phyloP scores from a whole-genome alignment of 345 rosid genomes.

The Fremontodendron californicum region DNA sequence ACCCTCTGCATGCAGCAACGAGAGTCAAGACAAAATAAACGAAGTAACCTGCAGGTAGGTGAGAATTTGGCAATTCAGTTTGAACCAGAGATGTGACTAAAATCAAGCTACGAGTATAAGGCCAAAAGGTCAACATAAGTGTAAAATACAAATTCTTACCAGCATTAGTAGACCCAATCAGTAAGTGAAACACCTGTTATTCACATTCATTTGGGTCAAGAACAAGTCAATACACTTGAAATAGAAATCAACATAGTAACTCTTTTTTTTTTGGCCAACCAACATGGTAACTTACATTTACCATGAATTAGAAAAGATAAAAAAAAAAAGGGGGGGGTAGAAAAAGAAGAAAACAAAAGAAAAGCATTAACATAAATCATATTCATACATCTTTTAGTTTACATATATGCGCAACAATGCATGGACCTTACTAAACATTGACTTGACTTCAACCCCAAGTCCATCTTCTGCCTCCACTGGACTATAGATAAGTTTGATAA shows the following conservation, averaged over 20 bases:
- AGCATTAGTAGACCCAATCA: conserved; percentile 54
- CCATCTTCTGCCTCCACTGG: not conserved
- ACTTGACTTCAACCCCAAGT: not conserved
- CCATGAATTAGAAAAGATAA: not conserved
- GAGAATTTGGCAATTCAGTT: conserved; percentile 3
- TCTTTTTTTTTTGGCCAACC: not conserved
- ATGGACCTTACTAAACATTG: not conserved
- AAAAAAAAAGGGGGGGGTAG: too few species aligned
- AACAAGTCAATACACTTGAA: conserved; percentile 9
- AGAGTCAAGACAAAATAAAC: conserved; percentile 42
- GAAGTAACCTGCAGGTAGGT: conserved; percentile 44
- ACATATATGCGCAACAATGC: not conserved
- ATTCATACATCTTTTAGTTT: not conserved
- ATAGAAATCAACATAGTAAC: not conserved
- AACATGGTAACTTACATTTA: not conserved
- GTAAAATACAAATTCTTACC: conserved; percentile 31
- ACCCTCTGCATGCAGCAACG: conserved; percentile 46
- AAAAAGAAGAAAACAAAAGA: too few species aligned
- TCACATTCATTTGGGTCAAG: conserved; percentile 18
- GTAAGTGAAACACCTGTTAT: conserved; percentile 60
- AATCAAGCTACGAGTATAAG: not conserved
- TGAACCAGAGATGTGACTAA: not conserved
- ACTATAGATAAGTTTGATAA: not conserved
- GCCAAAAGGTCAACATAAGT: conserved; percentile 7
- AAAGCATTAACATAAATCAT: not conserved